phyloP scores from a whole-genome alignment of 2,329 filamentous ascomycete species.

The Nemania diffusa region DNA sequence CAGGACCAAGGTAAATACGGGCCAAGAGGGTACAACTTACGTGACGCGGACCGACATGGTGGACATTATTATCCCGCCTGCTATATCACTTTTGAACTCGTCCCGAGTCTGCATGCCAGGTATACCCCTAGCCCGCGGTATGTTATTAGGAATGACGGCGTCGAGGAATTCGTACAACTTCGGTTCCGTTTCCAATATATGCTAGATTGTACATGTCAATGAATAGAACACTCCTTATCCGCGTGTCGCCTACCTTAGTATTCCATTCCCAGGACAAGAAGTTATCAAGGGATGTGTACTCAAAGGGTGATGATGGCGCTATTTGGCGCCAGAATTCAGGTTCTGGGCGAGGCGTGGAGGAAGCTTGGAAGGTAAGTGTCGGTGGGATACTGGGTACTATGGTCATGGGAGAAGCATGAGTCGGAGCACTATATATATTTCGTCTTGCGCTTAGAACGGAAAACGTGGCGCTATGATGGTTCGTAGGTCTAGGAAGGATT shows the following conservation, averaged over 20 bases:
- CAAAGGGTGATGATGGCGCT: conserved; percentile 28
- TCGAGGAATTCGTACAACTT: conserved; percentile 62
- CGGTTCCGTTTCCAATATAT: conserved; percentile 60
- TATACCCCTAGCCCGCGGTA: conserved; percentile 54
- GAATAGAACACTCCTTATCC: neutral
- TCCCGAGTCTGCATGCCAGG: conserved; percentile 57
- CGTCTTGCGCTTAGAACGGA: neutral
- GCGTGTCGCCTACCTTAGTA: conserved; percentile 33
- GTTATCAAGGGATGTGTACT: conserved; percentile 30
- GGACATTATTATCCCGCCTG: conserved; percentile 61
- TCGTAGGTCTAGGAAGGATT: neutral
- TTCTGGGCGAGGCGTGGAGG: neutral
- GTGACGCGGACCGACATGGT: conserved; percentile 71
- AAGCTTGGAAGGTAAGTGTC: neutral
- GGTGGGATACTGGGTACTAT: neutral
- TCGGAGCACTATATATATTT: neutral
- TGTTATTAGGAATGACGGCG: conserved; percentile 59
- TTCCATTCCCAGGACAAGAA: conserved; percentile 44
- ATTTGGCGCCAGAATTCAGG: conserved; percentile 41
- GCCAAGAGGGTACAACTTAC: conserved; percentile 46
- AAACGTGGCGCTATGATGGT: neutral
- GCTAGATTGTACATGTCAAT: conserved; percentile 42
- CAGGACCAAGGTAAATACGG: conserved; percentile 6
- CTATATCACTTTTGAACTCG: conserved; percentile 65
- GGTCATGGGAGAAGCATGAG: no score